phyloP scores from a whole-genome alignment of 179 eudicot species.

The Heliamphora pulchella region DNA sequence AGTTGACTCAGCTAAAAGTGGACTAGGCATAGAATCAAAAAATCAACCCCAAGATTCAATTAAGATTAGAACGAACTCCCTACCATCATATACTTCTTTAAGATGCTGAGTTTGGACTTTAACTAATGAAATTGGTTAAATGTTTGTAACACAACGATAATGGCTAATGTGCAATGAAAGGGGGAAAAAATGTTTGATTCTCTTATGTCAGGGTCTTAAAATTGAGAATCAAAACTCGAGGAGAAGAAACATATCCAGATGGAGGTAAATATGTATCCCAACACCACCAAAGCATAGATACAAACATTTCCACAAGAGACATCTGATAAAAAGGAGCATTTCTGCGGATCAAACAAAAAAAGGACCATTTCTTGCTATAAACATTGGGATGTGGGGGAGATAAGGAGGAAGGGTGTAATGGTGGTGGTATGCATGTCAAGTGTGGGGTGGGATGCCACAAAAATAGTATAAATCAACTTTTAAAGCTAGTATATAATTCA shows the following conservation, averaged over 20 bases:
- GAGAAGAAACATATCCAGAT: not conserved
- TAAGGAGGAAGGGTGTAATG: not conserved
- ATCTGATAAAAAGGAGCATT: too few relatives aligned
- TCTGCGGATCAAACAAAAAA: too few relatives aligned
- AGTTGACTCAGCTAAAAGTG: not conserved
- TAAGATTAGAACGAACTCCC: not conserved
- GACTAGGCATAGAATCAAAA: not conserved
- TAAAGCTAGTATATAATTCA: not conserved
- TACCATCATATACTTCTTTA: too few relatives aligned
- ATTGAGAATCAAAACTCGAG: not conserved
- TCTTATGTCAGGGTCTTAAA: not conserved
- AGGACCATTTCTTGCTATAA: too few relatives aligned
- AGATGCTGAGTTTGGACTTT: too few relatives aligned
- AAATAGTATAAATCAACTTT: not conserved
- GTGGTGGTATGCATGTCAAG: not conserved
- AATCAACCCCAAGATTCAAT: not conserved
- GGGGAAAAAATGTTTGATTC: not conserved
- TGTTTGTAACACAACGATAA: too few relatives aligned
- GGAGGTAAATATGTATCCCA: not conserved
- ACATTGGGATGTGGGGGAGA: not conserved
- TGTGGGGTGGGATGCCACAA: not conserved
- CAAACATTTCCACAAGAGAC: too few relatives aligned
- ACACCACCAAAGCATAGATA: too few relatives aligned
- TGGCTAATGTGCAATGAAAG: not conserved
- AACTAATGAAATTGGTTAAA: too few relatives aligned